phyloP scores from a whole-genome alignment of 2,329 filamentous ascomycete species.

The Blastomyces parvus region DNA sequence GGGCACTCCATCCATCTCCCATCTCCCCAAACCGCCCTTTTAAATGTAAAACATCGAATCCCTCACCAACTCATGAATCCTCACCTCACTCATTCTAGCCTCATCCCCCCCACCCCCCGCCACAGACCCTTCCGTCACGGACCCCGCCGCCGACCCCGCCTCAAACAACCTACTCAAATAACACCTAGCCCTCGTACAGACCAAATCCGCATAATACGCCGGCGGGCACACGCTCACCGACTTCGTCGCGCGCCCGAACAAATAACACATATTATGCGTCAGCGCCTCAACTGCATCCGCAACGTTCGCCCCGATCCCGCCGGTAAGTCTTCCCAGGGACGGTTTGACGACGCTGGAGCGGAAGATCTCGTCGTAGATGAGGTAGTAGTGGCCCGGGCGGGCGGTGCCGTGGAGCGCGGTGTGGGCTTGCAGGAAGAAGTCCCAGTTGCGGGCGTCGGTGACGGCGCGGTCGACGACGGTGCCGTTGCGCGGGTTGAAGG shows the following conservation, averaged over 20 bases:
- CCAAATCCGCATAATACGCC: conserved; percentile 81
- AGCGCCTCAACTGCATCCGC: conserved; percentile 61
- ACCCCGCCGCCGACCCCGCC: neutral
- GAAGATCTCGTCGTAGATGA: conserved; percentile 62
- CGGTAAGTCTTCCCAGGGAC: conserved; percentile 6
- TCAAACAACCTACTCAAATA: conserved; percentile 57
- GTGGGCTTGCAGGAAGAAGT: conserved; percentile 80
- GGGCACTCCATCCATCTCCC: too few relatives aligned
- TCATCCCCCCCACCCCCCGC: neutral
- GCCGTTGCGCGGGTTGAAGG: conserved; percentile 60
- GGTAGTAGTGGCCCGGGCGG: conserved; percentile 74
- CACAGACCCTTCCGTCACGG: neutral
- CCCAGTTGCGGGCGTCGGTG: conserved; percentile 64
- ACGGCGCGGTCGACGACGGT: conserved; percentile 80
- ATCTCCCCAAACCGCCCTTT: neutral
- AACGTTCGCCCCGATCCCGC: conserved; percentile 28
- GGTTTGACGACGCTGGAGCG: conserved; percentile 17
- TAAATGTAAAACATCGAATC: conserved; percentile 6
- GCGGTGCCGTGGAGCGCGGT: conserved; percentile 72
- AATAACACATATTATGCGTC: conserved; percentile 71
- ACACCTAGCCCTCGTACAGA: conserved; percentile 65
- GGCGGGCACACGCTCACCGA: conserved; percentile 79
- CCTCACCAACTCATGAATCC: neutral
- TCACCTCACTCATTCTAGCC: neutral
- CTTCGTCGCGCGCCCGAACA: conserved; percentile 75